Evolutionary conservation across 441 rosid genomes (phyloP).

Genomic region (Erodium trifolium): DNA sequence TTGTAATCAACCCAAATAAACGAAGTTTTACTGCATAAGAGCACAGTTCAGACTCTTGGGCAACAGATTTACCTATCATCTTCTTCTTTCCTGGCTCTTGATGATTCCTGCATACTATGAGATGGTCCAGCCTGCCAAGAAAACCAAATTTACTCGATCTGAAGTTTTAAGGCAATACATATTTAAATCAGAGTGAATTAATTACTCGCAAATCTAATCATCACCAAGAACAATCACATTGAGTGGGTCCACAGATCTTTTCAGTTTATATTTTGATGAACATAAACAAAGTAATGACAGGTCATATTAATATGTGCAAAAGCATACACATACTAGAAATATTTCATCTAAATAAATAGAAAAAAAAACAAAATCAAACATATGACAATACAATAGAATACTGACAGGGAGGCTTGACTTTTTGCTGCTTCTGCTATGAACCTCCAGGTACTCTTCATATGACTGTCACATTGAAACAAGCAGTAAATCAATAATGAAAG

Average conservation of each 20-base stretch:
- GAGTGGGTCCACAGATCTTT: too few species aligned
- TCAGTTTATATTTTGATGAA: too few species aligned
- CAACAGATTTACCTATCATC: slow-evolving; percentile 44
- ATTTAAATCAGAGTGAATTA: neutral
- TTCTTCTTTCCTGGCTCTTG: slow-evolving; percentile 39
- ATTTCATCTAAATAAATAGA: neutral
- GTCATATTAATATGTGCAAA: neutral
- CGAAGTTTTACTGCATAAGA: neutral
- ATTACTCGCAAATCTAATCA: neutral
- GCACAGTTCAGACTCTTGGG: neutral
- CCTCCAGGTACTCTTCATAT: slow-evolving; percentile 87
- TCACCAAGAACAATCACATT: neutral
- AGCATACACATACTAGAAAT: neutral
- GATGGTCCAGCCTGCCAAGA: slow-evolving; percentile 47
- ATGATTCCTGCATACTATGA: slow-evolving; percentile 32
- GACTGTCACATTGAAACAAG: slow-evolving; percentile 55
- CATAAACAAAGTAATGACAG: neutral
- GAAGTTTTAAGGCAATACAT: neutral
- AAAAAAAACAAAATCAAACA: neutral
- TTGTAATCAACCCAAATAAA: slow-evolving; percentile 10
- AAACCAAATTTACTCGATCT: neutral
- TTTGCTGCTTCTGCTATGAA: slow-evolving; percentile 62
- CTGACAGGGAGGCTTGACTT: slow-evolving; percentile 56
- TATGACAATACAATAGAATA: slow-evolving; percentile 15
- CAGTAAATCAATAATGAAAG: slow-evolving; percentile 13